A percentile compares a stretch with the other conserved stretches of the same genome.
Evolutionary conservation across 768 basidiomycete genomes (phyloP).

Genomic region (Suillus discolor): DNA sequence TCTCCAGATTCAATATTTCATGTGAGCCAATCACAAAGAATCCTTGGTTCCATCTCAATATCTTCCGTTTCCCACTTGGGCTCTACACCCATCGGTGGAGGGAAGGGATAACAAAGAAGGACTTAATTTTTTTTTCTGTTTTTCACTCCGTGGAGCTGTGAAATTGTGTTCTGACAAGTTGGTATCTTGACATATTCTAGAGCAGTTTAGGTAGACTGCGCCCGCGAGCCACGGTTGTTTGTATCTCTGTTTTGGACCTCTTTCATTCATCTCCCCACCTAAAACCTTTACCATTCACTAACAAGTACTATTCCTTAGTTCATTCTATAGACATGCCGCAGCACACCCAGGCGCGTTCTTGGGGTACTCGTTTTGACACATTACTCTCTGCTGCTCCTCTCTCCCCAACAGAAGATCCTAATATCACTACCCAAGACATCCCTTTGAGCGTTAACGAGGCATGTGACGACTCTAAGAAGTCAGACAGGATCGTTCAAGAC

Average conservation of each 20-base stretch:
- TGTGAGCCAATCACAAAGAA: conserved; percentile 6
- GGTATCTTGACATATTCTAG: not conserved
- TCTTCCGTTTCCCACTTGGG: not conserved
- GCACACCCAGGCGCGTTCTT: conserved; percentile 49
- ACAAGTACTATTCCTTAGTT: conserved; percentile 23
- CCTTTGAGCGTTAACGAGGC: conserved; percentile 6
- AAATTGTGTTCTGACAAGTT: not conserved
- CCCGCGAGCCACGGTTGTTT: not conserved
- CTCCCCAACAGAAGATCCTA: conserved; percentile 34
- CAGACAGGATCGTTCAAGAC: conserved; percentile 63
- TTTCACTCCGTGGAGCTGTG: not conserved
- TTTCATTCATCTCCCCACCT: not conserved
- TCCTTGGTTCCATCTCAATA: not conserved
- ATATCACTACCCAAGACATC: conserved; percentile 19
- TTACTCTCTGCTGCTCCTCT: conserved; percentile 55
- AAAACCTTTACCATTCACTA: conserved; percentile 7
- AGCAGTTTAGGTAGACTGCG: conserved; percentile 3
- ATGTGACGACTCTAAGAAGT: conserved; percentile 34
- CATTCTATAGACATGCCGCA: conserved; percentile 42
- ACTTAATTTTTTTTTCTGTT: not conserved
- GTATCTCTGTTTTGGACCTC: not conserved
- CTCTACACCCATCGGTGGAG: no score
- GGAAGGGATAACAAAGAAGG: not conserved
- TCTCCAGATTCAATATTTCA: not conserved
- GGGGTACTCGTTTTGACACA: conserved; percentile 76